Evolutionary conservation across 176 grass and related monocot species (phyloP), one percentile per base, ranked within the genome.

Genomic region (Dendrocalamus sinicus): DNA sequence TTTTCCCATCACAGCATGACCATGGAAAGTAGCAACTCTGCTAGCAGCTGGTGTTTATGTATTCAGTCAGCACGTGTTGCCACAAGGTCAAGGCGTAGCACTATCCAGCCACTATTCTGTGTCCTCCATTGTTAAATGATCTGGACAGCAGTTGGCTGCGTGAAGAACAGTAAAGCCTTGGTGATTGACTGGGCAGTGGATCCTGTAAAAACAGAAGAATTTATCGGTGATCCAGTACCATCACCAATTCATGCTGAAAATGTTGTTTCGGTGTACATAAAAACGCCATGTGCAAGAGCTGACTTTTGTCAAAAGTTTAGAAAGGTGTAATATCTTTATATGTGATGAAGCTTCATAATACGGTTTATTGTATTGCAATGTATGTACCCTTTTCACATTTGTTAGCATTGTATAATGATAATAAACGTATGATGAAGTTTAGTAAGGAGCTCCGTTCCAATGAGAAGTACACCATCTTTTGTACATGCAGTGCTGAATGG

Each of bases 111-210:
- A 80, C 51, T 80, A 75, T 51, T 51, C 75, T 52, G 30, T 68
- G 15, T 60, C 41, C 39, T 72, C 20, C 39, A 26, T 60, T 68
- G 35, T 50, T 70, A 61, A 84, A 88, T 80, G 76, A 81, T 76
- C 70, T 65, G 69, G 57, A 75, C n/a, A 87, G 46, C 61, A 63
- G 32, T 14, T 84, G 28, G n/a, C 50, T 13, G 5, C 44, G 16
- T 83, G 65, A 44, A 77, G 5, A 53, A 23, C 59, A 75, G 78
- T 81, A 39, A 86, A 73, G 28, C 22, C 74, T 68, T 60, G 26
- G 75, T 7, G 70, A 88, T 72, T 45, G 24, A 86, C 50, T 65
- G 58, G 23, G 72, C 70, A 84, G 68, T 44, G 80, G 50, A 87
- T 84, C 80, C 67, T 50, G 12, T 59, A 10, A 51, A 44, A 60